A percentile compares a stretch with the other conserved stretches of the same genome.
Conservation (phyloP, 345 rosid species). For the Nephelium lappaceum region DNA sequence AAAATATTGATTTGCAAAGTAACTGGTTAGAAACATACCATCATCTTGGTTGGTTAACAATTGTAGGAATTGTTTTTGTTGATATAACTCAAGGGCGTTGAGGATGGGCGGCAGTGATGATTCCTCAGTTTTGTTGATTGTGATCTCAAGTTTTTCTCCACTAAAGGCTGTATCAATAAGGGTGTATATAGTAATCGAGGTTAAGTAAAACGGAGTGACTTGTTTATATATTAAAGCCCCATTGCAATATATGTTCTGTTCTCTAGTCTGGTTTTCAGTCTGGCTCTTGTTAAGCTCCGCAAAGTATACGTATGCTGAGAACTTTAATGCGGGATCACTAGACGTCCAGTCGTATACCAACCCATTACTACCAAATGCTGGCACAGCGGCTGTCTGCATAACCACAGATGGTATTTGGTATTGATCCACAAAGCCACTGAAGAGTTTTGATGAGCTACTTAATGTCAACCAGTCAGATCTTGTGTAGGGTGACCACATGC, state of each 20-base stretch:
- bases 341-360: background rate
- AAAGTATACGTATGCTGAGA: conserved; percentile 23
- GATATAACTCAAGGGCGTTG: conserved; percentile 2
- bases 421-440: conserved; percentile 5
- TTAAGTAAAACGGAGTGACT: background rate
- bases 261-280: background rate
- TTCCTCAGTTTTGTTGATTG: background rate
- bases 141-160: background rate
- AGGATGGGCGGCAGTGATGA: background rate
- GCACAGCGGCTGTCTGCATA: conserved; percentile 24
- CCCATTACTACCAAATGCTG: conserved; percentile 11
- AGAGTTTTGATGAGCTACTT: background rate
- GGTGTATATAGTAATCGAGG: background rate
- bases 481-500: conserved; percentile 2
- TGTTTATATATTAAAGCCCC: background rate
- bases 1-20: no score
- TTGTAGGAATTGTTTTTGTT: background rate
- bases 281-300: conserved; percentile 26
- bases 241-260: background rate
- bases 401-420: conserved; percentile 19
- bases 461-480: background rate
- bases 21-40: background rate
- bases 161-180: background rate
- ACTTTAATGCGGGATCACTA: background rate
- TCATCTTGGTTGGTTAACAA: background rate